Evolutionary conservation across 1,284 basidiomycete species (phyloP), one percentile per base, ranked within the genome.

Genomic region (Fomitopsis betulina): DNA sequence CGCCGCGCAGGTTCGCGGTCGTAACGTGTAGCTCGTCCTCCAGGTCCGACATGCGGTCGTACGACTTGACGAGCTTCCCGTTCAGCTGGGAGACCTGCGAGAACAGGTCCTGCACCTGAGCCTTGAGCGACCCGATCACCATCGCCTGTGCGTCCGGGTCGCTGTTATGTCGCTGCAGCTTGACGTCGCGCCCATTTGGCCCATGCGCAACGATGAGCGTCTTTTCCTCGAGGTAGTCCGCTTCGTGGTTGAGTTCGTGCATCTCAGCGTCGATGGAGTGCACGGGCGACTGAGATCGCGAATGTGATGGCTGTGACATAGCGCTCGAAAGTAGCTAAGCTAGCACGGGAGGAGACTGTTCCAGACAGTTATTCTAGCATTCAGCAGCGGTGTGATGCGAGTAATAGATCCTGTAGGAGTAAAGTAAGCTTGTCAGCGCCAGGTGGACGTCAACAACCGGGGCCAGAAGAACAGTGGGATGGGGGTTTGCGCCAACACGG

Each of bases 81-180:
- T 98, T 98, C 62, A 98, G 87, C 68, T 91, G 86, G 25, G 88
- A 87, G 45, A 97, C 92, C 73, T 98, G 96, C 27, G 90, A 87
- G 67, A 91, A 88, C 53, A 98, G 80, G 68, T 97, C 92, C 57
- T 87, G 82, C 17, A 97, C 83, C 71, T 97, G 94, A 2, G 79
- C 73, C 32, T 92, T 86, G 21, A 97, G 79, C 0, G 91, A 89
- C 13, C 80, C 73, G 65, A 96, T 93, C 64, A 96, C 81, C 75
- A 86, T 80, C 6, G 82, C 81, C 65, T 91, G 86, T 2, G 89
- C 87, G 67, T 90, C 87, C 1, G 67, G 66, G 54, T 74, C 73
- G 54, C 62, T 61, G 56, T 62, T 61, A 43, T 66, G 67, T 0
- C 59, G 45, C 58, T 62, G 64, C 12, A 68, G 53, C 39, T 57